A percentile compares a stretch with the other conserved stretches of the same genome.
phyloP scores from a whole-genome alignment of 139 green algal genomes.

The Chlamydomonas sp. region DNA sequence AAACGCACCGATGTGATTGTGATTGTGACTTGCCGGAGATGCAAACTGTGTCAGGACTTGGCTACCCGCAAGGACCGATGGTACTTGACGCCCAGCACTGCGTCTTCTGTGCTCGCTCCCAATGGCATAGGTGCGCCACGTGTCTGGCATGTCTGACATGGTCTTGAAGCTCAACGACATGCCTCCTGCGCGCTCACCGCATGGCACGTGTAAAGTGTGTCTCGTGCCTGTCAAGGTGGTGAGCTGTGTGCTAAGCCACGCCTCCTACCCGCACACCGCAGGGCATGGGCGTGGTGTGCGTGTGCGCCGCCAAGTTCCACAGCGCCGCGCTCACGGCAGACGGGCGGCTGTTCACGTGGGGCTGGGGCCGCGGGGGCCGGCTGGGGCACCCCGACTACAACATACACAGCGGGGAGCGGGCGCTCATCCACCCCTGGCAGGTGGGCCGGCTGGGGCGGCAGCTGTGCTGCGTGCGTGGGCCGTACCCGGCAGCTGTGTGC shows the following conservation, averaged over 20 bases:
- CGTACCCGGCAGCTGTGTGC: background rate
- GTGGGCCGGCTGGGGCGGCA: constrained; percentile 25
- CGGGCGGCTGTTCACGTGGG: constrained; percentile 87
- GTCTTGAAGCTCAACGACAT: background rate
- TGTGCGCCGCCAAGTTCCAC: constrained; percentile 92
- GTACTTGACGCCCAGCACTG: too few relatives aligned
- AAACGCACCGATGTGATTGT: background rate
- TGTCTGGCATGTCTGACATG: background rate
- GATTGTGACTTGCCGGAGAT: background rate
- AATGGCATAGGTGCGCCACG: too few relatives aligned
- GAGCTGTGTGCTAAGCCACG: too few relatives aligned
- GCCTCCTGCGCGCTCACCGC: background rate
- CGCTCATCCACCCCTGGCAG: constrained; percentile 67
- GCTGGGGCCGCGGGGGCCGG: constrained; percentile 86
- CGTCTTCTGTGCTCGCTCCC: too few relatives aligned
- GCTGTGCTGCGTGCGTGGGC: constrained; percentile 8
- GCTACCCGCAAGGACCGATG: too few relatives aligned
- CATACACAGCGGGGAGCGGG: constrained; percentile 82
- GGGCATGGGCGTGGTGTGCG: constrained; percentile 9
- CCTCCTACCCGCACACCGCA: background rate
- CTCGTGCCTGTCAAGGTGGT: too few relatives aligned
- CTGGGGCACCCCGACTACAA: constrained; percentile 88
- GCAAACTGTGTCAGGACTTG: too few relatives aligned
- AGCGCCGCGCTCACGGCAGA: constrained; percentile 72
- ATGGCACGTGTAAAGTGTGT: background rate